Conservation (phyloP, 768 basidiomycete species). For the Macrolepiota dolichaula region DNA sequence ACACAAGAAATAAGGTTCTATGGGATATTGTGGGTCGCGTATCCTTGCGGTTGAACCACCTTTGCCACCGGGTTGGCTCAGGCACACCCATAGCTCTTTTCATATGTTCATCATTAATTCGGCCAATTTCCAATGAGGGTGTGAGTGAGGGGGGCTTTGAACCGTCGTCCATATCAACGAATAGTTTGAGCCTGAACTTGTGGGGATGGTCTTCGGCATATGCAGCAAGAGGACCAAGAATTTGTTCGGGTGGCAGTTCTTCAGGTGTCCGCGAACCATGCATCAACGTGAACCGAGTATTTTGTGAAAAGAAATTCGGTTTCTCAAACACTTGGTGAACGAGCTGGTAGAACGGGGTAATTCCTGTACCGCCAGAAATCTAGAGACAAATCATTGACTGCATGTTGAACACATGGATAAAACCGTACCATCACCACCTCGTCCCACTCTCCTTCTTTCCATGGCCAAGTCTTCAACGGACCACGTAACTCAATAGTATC, state of each 20-base stretch:
- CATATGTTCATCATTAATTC: slow-evolving; percentile 51
- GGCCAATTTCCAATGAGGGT: slow-evolving; percentile 39
- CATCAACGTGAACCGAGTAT: slow-evolving; percentile 66
- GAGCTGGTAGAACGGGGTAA: slow-evolving; percentile 83
- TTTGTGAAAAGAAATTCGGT: slow-evolving; percentile 19
- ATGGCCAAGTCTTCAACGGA: slow-evolving; percentile 67
- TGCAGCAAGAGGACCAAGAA: slow-evolving; percentile 50
- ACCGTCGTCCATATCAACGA: slow-evolving; percentile 51
- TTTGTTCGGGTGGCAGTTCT: slow-evolving; percentile 66
- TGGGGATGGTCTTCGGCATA: slow-evolving; percentile 52
- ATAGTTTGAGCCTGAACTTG: slow-evolving; percentile 53
- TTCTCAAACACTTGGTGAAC: slow-evolving; percentile 51
- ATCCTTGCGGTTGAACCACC: slow-evolving; percentile 21
- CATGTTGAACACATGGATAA: neutral
- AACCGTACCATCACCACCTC: slow-evolving; percentile 70
- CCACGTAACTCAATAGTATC: slow-evolving; percentile 75
- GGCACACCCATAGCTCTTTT: slow-evolving; percentile 34
- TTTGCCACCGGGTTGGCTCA: slow-evolving; percentile 30
- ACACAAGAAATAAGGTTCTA: slow-evolving; percentile 68
- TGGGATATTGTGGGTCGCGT: slow-evolving; percentile 19
- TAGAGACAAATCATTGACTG: slow-evolving; percentile 22
- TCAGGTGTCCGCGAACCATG: slow-evolving; percentile 61
- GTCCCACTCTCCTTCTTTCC: slow-evolving; percentile 59
- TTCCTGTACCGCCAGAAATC: slow-evolving; percentile 88
- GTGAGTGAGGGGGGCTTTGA: slow-evolving; percentile 17